Evolutionary conservation across 2,329 filamentous ascomycete genomes (phyloP).

Genomic region (Sporothrix luriei): DNA sequence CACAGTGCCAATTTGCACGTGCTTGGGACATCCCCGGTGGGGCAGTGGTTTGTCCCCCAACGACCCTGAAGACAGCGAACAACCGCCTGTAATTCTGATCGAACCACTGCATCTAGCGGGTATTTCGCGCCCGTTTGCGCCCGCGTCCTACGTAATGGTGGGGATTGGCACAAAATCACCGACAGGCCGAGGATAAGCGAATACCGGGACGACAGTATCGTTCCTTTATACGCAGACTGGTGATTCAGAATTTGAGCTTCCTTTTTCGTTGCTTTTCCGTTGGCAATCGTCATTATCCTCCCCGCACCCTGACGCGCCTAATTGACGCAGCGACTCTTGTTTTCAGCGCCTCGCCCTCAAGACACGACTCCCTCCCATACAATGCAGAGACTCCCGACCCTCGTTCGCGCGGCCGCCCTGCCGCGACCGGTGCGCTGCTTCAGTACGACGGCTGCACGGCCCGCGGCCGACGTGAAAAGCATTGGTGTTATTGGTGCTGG

Average conservation of each 20-base stretch:
- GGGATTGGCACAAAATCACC: background rate
- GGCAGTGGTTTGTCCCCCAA: background rate
- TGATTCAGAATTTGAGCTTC: background rate
- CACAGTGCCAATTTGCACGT: slow-evolving; percentile 29
- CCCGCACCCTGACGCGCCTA: background rate
- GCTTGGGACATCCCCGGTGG: slow-evolving; percentile 1
- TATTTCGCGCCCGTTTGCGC: background rate
- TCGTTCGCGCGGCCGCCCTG: slow-evolving; percentile 32
- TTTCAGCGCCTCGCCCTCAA: background rate
- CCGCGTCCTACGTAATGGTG: slow-evolving; percentile 18
- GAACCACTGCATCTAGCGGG: background rate
- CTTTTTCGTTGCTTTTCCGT: background rate
- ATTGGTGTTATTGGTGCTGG: slow-evolving; percentile 92
- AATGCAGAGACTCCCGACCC: slow-evolving; percentile 28
- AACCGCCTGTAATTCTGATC: background rate
- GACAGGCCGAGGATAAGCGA: slow-evolving; percentile 32
- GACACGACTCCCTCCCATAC: background rate
- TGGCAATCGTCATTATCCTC: background rate
- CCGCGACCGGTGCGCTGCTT: slow-evolving; percentile 49
- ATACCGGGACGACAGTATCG: slow-evolving; percentile 5
- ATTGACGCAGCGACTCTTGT: background rate
- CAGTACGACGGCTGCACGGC: slow-evolving; percentile 64
- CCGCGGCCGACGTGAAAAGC: slow-evolving; percentile 74
- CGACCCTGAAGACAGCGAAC: background rate
- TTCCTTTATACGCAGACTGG: slow-evolving; percentile 7